Conservation (phyloP, 1,139 yeast species). For the Magnusiomyces paraingens region DNA sequence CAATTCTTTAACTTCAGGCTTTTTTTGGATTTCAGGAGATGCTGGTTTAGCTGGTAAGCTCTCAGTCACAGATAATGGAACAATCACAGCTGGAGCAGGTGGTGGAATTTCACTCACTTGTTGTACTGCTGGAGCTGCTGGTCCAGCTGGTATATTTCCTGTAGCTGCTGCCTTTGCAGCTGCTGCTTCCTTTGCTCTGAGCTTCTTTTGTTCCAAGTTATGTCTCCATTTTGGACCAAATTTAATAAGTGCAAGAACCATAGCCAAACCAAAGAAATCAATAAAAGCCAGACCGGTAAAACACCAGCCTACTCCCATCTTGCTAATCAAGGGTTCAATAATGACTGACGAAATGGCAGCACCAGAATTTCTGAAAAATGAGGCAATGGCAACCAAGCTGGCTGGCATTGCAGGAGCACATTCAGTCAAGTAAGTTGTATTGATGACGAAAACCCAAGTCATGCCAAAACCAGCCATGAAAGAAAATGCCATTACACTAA, state of each 20-base stretch:
- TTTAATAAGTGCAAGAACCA: slow-evolving; percentile 29
- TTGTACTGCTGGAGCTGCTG: background rate
- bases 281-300: slow-evolving; percentile 48
- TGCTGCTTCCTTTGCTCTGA: slow-evolving; percentile 5
- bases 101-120: too few species aligned
- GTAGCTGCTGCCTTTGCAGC: slow-evolving; percentile 1
- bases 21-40: too few species aligned
- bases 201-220: slow-evolving; percentile 19
- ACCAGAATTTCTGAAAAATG: slow-evolving; percentile 48
- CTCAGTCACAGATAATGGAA: too few species aligned
- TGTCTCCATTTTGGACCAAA: slow-evolving; percentile 30
- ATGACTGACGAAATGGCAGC: slow-evolving; percentile 52
- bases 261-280: slow-evolving; percentile 34
- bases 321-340: slow-evolving; percentile 37
- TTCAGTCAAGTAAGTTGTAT: slow-evolving; percentile 52
- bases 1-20: too few species aligned
- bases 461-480: slow-evolving; percentile 49
- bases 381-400: slow-evolving; percentile 50
- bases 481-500: slow-evolving; percentile 39
- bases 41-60: too few species aligned
- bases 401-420: slow-evolving; percentile 48
- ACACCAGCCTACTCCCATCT: slow-evolving; percentile 55
- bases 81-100: too few species aligned
- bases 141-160: background rate
- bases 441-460: slow-evolving; percentile 55